Conservation (phyloP, 805 yeast species). For the Pichia nanzhaoensis region DNA sequence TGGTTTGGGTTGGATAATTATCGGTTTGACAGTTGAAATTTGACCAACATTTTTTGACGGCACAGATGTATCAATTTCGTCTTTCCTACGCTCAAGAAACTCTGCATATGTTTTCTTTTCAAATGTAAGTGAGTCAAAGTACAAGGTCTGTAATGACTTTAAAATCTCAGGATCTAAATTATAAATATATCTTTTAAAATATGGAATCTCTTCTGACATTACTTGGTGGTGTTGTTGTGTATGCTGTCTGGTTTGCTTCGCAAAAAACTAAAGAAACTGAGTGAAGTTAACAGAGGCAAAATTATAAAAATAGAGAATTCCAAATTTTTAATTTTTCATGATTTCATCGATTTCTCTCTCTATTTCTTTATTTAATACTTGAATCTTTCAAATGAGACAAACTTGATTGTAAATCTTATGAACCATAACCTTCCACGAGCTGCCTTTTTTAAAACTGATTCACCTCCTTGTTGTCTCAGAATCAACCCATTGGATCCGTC, state of each 20-base stretch:
- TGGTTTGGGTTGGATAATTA: conserved; percentile 14
- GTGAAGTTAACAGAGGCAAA: background rate
- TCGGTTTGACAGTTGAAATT: background rate
- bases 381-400: too few species aligned
- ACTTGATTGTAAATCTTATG: conserved; percentile 1
- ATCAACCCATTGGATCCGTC: conserved; percentile 45
- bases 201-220: conserved; percentile 14
- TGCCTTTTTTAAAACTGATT: conserved; percentile 35
- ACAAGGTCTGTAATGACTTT: conserved; percentile 43
- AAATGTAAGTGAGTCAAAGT: conserved; percentile 46
- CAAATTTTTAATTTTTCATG: too few species aligned
- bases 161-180: conserved; percentile 35
- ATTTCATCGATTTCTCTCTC: too few species aligned
- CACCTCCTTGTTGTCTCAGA: conserved; percentile 82
- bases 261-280: background rate
- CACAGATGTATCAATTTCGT: conserved; percentile 6
- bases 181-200: conserved; percentile 42
- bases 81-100: conserved; percentile 15
- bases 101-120: conserved; percentile 23
- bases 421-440: conserved; percentile 17
- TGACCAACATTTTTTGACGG: background rate
- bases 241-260: background rate
- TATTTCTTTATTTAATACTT: too few species aligned
- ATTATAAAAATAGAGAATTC: background rate
- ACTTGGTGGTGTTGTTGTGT: background rate